Evolutionary conservation across 495 filamentous ascomycete genomes (phyloP).

Genomic region (Stereocaulon alpinum): DNA sequence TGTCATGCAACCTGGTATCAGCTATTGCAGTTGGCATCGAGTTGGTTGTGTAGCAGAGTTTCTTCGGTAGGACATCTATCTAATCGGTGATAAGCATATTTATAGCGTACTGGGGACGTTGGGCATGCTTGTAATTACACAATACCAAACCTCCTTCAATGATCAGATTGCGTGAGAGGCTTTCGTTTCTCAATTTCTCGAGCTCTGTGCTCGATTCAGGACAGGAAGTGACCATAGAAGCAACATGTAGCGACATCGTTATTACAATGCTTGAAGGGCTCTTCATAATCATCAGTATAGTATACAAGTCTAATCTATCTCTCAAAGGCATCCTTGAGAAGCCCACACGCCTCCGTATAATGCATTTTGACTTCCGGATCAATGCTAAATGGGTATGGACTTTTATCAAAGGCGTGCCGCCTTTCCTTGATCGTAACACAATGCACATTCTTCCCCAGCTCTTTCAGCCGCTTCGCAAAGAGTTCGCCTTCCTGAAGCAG

Average conservation of each 20-base stretch:
- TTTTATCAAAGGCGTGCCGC: conserved; percentile 81
- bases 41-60: too few relatives aligned
- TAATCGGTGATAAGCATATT: background rate
- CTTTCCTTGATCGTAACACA: conserved; percentile 64
- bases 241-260: too few relatives aligned
- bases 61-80: too few relatives aligned
- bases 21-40: too few relatives aligned
- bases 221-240: too few relatives aligned
- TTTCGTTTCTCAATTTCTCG: too few relatives aligned
- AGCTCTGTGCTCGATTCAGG: too few relatives aligned
- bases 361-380: conserved; percentile 19
- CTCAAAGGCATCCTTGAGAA: conserved; percentile 34
- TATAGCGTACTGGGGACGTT: too few relatives aligned
- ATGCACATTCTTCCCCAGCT: conserved; percentile 54
- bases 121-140: too few relatives aligned
- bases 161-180: background rate
- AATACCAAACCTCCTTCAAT: too few relatives aligned
- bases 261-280: background rate
- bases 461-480: conserved; percentile 53
- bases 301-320: background rate
- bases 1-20: too few relatives aligned
- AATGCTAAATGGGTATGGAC: conserved; percentile 61
- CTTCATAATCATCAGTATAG: background rate
- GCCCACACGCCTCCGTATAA: conserved; percentile 36
- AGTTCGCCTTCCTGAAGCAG: conserved; percentile 63